Conservation (phyloP, 352 stramenopile genomes). For the Hyaloperonospora arabidopsidis region DNA sequence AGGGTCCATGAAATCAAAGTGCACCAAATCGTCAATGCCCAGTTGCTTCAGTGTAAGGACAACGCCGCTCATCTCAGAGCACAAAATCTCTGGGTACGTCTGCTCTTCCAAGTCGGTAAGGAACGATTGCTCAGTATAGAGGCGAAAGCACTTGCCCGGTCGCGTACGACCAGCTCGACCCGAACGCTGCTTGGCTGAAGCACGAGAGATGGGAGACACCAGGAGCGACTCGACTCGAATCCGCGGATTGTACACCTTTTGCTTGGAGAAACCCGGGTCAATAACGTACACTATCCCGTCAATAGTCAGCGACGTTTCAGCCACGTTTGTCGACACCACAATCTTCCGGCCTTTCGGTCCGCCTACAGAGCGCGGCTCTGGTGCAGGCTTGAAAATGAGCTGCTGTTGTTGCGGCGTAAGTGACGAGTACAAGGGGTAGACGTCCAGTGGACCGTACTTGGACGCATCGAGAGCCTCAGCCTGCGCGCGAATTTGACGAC, state of each 20-base stretch:
- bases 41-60: slow-evolving; percentile 98
- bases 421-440: slow-evolving; percentile 96
- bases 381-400: slow-evolving; percentile 98
- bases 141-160: slow-evolving; percentile 92
- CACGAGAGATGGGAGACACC: slow-evolving; percentile 95
- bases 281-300: slow-evolving; percentile 99
- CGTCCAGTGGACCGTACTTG: slow-evolving; percentile 91
- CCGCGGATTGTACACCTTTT: slow-evolving; percentile 99
- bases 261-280: slow-evolving; percentile 98
- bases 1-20: slow-evolving; percentile 99
- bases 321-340: slow-evolving; percentile 99
- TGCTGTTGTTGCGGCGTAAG: slow-evolving; percentile 98
- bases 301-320: slow-evolving; percentile 99
- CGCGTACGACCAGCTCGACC: slow-evolving; percentile 89
- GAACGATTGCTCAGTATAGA: slow-evolving; percentile 98
- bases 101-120: slow-evolving; percentile 96
- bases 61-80: slow-evolving; percentile 92
- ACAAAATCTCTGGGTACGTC: slow-evolving; percentile 98
- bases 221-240: slow-evolving; percentile 98
- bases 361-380: slow-evolving; percentile 76
- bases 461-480: slow-evolving; percentile 86
- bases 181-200: slow-evolving; percentile 90
- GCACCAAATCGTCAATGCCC: slow-evolving; percentile 97
- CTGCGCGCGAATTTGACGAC: slow-evolving; percentile 82
- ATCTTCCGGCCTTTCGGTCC: slow-evolving; percentile 91